Conservation (phyloP, 306 rosid genomes). For the Lathyrus sativus region DNA sequence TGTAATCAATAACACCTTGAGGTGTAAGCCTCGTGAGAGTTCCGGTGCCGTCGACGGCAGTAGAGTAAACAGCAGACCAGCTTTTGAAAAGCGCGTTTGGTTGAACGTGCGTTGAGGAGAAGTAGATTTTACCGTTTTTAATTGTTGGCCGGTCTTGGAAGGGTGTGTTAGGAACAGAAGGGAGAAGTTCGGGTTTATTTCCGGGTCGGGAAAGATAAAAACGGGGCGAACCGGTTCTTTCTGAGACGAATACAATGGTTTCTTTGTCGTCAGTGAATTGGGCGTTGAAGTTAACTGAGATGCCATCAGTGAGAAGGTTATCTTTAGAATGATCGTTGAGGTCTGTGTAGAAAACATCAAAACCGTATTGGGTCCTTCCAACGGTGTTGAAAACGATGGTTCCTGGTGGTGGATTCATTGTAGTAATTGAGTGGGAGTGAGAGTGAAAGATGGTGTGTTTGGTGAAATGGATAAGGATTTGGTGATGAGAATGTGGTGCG, state of each 20-base stretch:
- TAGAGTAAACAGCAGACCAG: conserved; percentile 66
- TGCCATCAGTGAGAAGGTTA: conserved; percentile 65
- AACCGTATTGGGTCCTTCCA: conserved; percentile 67
- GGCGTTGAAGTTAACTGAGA: conserved; percentile 75
- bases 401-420: conserved; percentile 54
- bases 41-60: conserved; percentile 13
- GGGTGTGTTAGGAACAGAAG: conserved; percentile 43
- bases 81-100: conserved; percentile 47
- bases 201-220: conserved; percentile 50
- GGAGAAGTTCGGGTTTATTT: conserved; percentile 33
- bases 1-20: conserved; percentile 54
- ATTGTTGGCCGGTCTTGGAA: conserved; percentile 73
- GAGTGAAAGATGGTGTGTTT: neutral
- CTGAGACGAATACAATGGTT: conserved; percentile 64
- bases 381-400: conserved; percentile 64
- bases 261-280: conserved; percentile 49
- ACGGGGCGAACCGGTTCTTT: conserved; percentile 63
- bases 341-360: conserved; percentile 61
- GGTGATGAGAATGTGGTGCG: neutral
- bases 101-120: conserved; percentile 67
- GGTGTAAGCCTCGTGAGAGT: conserved; percentile 56
- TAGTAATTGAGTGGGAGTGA: neutral
- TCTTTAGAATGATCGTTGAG: conserved; percentile 43
- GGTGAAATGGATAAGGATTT: neutral
- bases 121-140: conserved; percentile 49